Conservation (phyloP, 768 basidiomycete genomes). For the Russula dissimulans region DNA sequence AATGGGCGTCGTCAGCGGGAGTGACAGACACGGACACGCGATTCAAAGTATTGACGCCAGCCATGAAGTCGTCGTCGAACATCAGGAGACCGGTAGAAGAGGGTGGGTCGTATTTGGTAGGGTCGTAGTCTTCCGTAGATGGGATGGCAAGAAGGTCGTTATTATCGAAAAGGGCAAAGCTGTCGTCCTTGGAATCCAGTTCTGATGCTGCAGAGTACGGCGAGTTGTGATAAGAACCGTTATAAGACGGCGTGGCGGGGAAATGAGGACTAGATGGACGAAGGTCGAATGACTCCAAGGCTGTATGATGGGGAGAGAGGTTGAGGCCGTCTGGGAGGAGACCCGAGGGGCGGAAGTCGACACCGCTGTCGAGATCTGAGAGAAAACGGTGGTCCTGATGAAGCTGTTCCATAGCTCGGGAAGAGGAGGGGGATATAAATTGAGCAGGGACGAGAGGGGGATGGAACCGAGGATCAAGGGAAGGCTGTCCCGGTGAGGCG, state of each 20-base stretch:
- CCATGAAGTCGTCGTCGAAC: slow-evolving; percentile 39
- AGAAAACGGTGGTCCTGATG: slow-evolving; percentile 15
- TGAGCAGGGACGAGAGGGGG: background rate
- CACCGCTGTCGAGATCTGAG: slow-evolving; percentile 14
- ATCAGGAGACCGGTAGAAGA: slow-evolving; percentile 19
- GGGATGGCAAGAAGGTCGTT: slow-evolving; percentile 32
- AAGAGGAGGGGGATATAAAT: slow-evolving; percentile 4
- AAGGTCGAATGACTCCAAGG: slow-evolving; percentile 26
- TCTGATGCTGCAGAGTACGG: slow-evolving; percentile 64
- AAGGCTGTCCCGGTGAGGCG: slow-evolving; percentile 12
- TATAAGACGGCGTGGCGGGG: slow-evolving; percentile 47
- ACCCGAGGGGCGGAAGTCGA: slow-evolving; percentile 4
- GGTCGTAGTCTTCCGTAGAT: slow-evolving; percentile 52
- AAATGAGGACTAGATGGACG: slow-evolving; percentile 32
- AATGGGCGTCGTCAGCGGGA: slow-evolving; percentile 28
- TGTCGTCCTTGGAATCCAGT: slow-evolving; percentile 36
- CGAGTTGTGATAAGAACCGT: slow-evolving; percentile 60
- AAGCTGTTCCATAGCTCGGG: slow-evolving; percentile 8
- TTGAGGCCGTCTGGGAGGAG: slow-evolving; percentile 21
- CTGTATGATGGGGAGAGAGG: slow-evolving; percentile 29
- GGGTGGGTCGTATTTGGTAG: slow-evolving; percentile 61
- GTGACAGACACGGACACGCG: slow-evolving; percentile 38
- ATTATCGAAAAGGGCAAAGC: slow-evolving; percentile 37
- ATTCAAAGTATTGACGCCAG: slow-evolving; percentile 34
- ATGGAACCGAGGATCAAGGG: background rate